Conservation (phyloP, 495 filamentous ascomycete species). For the Xylaria scruposa region DNA sequence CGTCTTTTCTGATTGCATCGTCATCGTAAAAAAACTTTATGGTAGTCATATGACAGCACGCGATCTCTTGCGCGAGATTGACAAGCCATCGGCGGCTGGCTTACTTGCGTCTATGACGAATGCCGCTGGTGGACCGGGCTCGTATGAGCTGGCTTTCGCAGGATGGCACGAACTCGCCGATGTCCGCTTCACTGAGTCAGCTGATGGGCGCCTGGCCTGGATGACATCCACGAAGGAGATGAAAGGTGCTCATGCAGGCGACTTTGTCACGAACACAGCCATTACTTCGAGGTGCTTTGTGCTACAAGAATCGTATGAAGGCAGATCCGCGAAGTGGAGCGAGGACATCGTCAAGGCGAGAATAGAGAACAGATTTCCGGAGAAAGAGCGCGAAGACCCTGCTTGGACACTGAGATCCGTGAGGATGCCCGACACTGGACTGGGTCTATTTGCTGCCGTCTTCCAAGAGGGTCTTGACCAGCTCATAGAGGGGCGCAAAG, state of each 20-base stretch:
- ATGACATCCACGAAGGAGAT: constrained; percentile 67
- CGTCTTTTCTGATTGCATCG: constrained; percentile 82
- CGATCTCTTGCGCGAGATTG: constrained; percentile 80
- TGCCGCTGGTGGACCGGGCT: constrained; percentile 55
- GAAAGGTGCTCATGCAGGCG: constrained; percentile 54
- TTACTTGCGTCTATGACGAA: constrained; percentile 63
- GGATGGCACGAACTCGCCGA: constrained; percentile 74
- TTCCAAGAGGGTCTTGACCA: constrained; percentile 70
- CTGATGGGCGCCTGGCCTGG: constrained; percentile 74
- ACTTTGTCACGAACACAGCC: constrained; percentile 56
- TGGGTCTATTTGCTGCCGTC: constrained; percentile 75
- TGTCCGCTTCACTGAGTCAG: constrained; percentile 77
- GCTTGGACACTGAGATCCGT: constrained; percentile 80
- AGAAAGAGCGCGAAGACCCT: constrained; percentile 76
- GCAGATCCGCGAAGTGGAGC: constrained; percentile 73
- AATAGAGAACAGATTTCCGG: constrained; percentile 82
- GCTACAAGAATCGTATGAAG: constrained; percentile 79
- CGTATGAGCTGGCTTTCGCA: constrained; percentile 73
- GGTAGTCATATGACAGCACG: constrained; percentile 71
- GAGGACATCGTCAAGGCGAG: constrained; percentile 89
- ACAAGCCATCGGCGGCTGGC: constrained; percentile 69
- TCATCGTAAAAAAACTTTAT: constrained; percentile 72
- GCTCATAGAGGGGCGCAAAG: constrained; percentile 60
- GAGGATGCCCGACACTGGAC: constrained; percentile 61
- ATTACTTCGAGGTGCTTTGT: constrained; percentile 65